Base-by-base conservation (phyloP, 176 grass and related monocot genomes). In the Elymus sibiricus region DNA sequence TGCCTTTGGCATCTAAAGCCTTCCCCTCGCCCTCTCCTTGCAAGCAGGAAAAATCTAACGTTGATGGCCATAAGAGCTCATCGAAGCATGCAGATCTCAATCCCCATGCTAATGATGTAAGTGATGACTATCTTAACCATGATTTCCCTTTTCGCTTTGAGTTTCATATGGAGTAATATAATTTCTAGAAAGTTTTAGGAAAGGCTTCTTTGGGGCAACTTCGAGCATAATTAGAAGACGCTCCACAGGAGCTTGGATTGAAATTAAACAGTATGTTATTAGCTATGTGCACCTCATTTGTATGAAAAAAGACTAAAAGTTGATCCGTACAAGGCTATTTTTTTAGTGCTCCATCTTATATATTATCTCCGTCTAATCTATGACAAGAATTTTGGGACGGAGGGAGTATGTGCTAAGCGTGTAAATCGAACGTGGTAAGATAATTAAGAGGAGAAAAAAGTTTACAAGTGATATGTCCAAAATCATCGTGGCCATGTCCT, bases 1-100 rank as follows among this genome's bases (percentile, higher is more conserved):
- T 87, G 15, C 79, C 65, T 65, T 83, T 90, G 58, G 84, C 89
- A 74, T 90, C 89, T 31, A 87, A 87, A 79, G 17, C 37, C 39
- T 76, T 60, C 9, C 37, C 67, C 11, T 79, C 76, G 8, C 70
- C 70, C 77, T 87, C 67, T 1, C 56, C 35, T 79, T 39, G 16
- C 0, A 90, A 79, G 65, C 25, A 2, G 10, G 56, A 79, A 14
- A 82, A 86, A 64, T 26, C 12, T 1, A 11, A 9, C 32, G 1
- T 1, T 8, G 11, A 59, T 66, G 79, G 44, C 22, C 16, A 9
- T 24, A 82, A 6, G 46, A 47, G 14, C 11, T 49, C 66, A 12
- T 29, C 60, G 0, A 80, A 83, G 60, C 38, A 75, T 22, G 43
- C 10, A 13, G 24, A 46, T 37, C 26, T 35, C 14, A 8, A 58